A percentile compares a stretch with the other conserved stretches of the same genome.
phyloP scores from a whole-genome alignment of 1,284 basidiomycete genomes.

The Puccinia coronata region DNA sequence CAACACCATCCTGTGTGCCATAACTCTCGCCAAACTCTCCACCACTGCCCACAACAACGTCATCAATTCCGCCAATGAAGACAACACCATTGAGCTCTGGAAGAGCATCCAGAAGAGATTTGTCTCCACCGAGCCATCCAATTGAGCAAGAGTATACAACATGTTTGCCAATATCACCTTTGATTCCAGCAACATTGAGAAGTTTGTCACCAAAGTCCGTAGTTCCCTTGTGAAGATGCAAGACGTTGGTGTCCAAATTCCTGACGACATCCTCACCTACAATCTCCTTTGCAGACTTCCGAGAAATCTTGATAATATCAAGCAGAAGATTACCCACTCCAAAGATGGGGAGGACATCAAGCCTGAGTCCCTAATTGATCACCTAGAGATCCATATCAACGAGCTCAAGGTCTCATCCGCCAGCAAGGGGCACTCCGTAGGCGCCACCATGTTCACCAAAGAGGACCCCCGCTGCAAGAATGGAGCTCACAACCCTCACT shows the following conservation, averaged over 20 bases:
- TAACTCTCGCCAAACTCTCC: background rate
- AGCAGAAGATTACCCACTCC: conserved; percentile 3
- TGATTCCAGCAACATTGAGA: conserved; percentile 8
- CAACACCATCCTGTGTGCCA: conserved; percentile 3
- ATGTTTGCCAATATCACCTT: background rate
- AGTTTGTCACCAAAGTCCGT: background rate
- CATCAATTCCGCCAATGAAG: background rate
- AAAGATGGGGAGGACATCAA: conserved; percentile 5
- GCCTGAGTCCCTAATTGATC: background rate
- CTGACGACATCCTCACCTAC: background rate
- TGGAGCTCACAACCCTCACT: too few species aligned
- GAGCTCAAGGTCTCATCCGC: background rate
- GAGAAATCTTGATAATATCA: background rate
- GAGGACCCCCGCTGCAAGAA: too few species aligned
- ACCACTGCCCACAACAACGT: conserved; percentile 6
- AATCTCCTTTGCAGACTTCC: background rate
- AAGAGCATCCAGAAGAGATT: background rate
- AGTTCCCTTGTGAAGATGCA: background rate
- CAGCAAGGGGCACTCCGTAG: background rate
- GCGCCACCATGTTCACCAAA: background rate
- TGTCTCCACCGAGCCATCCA: background rate
- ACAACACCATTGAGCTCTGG: background rate
- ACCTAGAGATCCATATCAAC: conserved; percentile 2
- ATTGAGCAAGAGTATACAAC: conserved; percentile 5
- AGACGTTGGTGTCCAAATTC: background rate